Evolutionary conservation across 2,329 filamentous ascomycete species (phyloP), one percentile per base, ranked within the genome.

Genomic region (Trichoderma gracile): DNA sequence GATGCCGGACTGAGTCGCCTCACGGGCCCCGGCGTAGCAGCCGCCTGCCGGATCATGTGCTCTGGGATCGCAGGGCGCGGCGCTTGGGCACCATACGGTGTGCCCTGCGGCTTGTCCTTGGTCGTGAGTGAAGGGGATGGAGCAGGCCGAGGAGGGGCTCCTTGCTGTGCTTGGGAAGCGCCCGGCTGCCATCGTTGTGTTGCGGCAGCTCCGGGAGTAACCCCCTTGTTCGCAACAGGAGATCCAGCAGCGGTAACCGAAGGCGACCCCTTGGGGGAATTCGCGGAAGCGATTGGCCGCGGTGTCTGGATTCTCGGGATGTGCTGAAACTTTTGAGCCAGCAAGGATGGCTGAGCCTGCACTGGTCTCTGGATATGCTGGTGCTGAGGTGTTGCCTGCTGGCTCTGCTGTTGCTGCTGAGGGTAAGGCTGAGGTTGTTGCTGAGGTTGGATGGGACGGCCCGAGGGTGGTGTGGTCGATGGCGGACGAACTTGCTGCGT

Each of bases 11-110:
- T 74, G 30, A 69, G 64, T 30, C 73, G 73, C 54, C 74, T 78
- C 10, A 71, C 66, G n/a, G 73, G 75, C 1, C 67, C 65, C 21
- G 73, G 72, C 14, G 76, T 74, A 58, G 71, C 71, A 30, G 76
- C 69, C 19, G 74, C 73, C 65, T 78, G 77, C n/a, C 78, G 74
- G 63, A 77, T 77, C 49, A 80, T 76, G 65, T 78, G 77, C 45
- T 78, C 76, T n/a, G 78, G 76, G 42, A 79, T 76, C 5, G 77
- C 75, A 43, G 77, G 76, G 47, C 73, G 72, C 8, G 75, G 74
- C 7, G 70, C 70, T 58, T 78, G 76, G 19, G 70, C 68, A 42
- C 68, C 68, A 59, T 76, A 73, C 2, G 76, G 71, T 12, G 71
- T 71, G 5, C 66, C 45, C 49, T 72, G 69, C 9, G 65, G 56